Evolutionary conservation across 2,329 filamentous ascomycete species (phyloP).

Genomic region (Rhynchosporium graminicola): DNA sequence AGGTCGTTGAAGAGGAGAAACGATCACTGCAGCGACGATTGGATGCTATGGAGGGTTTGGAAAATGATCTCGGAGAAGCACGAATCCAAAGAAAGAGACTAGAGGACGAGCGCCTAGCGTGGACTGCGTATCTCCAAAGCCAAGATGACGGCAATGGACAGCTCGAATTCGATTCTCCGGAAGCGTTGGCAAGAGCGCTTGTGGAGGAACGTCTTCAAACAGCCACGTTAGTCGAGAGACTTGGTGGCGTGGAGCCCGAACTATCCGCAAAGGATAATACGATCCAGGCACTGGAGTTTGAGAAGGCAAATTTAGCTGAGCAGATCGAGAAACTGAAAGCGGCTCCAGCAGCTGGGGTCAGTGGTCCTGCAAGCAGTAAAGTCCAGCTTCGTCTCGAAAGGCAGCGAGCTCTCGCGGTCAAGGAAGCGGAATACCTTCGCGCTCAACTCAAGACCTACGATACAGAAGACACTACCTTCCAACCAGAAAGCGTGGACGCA

Average conservation of each 20-base stretch:
- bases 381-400: constrained; percentile 76
- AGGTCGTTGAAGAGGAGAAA: constrained; percentile 96
- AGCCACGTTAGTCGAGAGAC: constrained; percentile 74
- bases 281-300: constrained; percentile 70
- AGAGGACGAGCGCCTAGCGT: constrained; percentile 84
- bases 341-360: constrained; percentile 41
- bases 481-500: constrained; percentile 76
- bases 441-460: constrained; percentile 90
- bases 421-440: constrained; percentile 91
- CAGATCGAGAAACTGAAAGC: constrained; percentile 72
- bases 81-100: constrained; percentile 81
- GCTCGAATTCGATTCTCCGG: constrained; percentile 81
- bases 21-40: constrained; percentile 76
- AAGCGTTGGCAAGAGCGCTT: constrained; percentile 81
- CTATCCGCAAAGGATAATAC: constrained; percentile 73
- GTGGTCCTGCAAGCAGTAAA: constrained; percentile 64
- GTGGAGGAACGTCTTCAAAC: constrained; percentile 80
- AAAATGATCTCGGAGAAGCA: constrained; percentile 76
- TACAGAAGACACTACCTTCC: constrained; percentile 82
- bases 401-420: constrained; percentile 80
- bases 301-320: constrained; percentile 62
- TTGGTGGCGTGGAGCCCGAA: constrained; percentile 80
- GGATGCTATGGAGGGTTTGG: constrained; percentile 70
- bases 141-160: constrained; percentile 61
- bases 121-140: constrained; percentile 81